Conservation (phyloP, 2,329 filamentous ascomycete species). For the Stagonosporopsis cucurbitacearum region DNA sequence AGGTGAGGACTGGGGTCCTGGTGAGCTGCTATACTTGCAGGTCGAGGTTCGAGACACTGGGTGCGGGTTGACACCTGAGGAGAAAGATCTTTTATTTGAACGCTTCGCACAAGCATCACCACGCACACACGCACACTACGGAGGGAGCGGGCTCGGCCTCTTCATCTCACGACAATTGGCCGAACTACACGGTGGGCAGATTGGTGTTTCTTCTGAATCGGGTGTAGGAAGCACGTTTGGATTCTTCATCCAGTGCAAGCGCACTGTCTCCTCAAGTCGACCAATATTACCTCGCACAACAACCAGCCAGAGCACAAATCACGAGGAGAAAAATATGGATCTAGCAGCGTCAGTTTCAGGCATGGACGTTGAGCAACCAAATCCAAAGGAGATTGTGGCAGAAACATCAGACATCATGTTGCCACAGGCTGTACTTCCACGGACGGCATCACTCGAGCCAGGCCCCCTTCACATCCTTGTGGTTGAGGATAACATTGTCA, state of each 20-base stretch:
- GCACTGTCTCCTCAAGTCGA: conserved; percentile 17
- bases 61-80: conserved; percentile 38
- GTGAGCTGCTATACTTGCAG: conserved; percentile 35
- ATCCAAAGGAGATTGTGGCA: conserved; percentile 4
- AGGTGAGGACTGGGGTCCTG: conserved; percentile 39
- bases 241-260: conserved; percentile 42
- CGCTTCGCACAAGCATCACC: conserved; percentile 44
- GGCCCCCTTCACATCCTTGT: conserved; percentile 36
- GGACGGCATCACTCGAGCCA: neutral
- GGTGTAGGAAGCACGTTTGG: conserved; percentile 44
- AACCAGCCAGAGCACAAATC: conserved; percentile 12
- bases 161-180: conserved; percentile 47
- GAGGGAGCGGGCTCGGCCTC: conserved; percentile 45
- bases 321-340: conserved; percentile 12
- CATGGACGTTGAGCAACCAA: conserved; percentile 1
- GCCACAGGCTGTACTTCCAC: neutral
- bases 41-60: conserved; percentile 45
- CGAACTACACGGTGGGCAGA: conserved; percentile 46
- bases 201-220: conserved; percentile 41
- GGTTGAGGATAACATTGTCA: conserved; percentile 49
- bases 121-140: conserved; percentile 45
- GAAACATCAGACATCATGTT: neutral
- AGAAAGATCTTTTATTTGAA: conserved; percentile 42
- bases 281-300: conserved; percentile 3
- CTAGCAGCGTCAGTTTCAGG: conserved; percentile 17